Base-by-base conservation (phyloP, 2,329 filamentous ascomycete species). In the Aureobasidium sp. region DNA sequence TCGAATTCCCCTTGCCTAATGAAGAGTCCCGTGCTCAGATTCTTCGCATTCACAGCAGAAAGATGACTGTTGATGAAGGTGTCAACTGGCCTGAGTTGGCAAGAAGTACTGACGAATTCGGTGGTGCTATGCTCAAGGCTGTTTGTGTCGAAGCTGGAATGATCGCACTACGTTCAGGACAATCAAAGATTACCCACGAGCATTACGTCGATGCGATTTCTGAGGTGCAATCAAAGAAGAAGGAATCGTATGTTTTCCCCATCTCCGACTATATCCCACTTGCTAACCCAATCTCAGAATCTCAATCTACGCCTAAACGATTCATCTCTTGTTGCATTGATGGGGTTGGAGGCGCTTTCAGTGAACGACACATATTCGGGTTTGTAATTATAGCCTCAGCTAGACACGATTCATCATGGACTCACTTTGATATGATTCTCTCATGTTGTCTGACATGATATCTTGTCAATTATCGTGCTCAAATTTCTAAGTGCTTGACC, bases 81-180 rank as follows among this genome's bases (percentile, higher is more conserved):
- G 89, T 99, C 72, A 99, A 99, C 82, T 99, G 94, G 92, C 84
- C 87, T 63, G 94, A 99, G 76, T 75, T 99, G 78, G 94, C 94
- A 8, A 86, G 94, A 71, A 97, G 91, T 78, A 99, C 94, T 21
- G 94, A 99, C 74, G 94, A 99, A 78, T 99, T 99, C 74, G 94
- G 94, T 63, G 94, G 94, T 73, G 94, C 94, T 64, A 93, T 96
- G 85, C 79, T 99, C 68, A 99, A 99, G 83, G 94, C 94, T 47
- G 94, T 99, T 27, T 99, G 94, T 75, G 94, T 99, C 30, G 94
- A 99, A 79, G 94, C 94, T 57, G 94, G 94, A 73, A 99, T 99
- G 94, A 99, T 99, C 78, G 94, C 94, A 32, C 80, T 99, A 72
- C 85, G 94, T 68, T 91, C 88, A 75, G 94, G 94, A 64, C 92